Evolutionary conservation across 1,139 yeast genomes (phyloP).

Genomic region (Waltiozyma sp.): DNA sequence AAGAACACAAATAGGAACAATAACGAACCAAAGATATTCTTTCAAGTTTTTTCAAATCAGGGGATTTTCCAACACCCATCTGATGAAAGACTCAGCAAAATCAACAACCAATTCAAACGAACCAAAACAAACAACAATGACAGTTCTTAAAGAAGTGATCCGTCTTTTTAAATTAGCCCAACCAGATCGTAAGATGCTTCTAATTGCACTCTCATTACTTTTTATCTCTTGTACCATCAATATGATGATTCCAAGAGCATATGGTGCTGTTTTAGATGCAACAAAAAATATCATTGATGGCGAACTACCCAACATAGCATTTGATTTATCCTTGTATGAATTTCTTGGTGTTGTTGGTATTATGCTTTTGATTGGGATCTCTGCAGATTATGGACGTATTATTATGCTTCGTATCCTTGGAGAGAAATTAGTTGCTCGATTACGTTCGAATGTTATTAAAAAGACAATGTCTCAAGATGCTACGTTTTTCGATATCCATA

Average conservation of each 20-base stretch:
- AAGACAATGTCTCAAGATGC: slow-evolving; percentile 79
- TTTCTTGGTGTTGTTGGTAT: slow-evolving; percentile 40
- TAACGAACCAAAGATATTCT: no score
- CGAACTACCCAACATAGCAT: slow-evolving; percentile 28
- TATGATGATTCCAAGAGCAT: slow-evolving; percentile 70
- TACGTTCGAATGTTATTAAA: slow-evolving; percentile 67
- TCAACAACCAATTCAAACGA: background rate
- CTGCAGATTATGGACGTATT: slow-evolving; percentile 72
- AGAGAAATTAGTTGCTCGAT: slow-evolving; percentile 74
- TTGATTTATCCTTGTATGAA: slow-evolving; percentile 35
- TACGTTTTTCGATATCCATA: slow-evolving; percentile 83
- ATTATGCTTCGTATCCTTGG: slow-evolving; percentile 68
- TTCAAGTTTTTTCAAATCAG: no score
- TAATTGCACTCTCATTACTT: slow-evolving; percentile 50
- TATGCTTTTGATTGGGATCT: slow-evolving; percentile 57
- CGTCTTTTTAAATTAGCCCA: slow-evolving; percentile 39
- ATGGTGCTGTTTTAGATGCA: slow-evolving; percentile 67
- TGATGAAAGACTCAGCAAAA: background rate
- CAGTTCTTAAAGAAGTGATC: slow-evolving; percentile 34
- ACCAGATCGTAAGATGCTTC: slow-evolving; percentile 39
- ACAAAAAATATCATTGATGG: slow-evolving; percentile 33
- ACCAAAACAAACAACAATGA: slow-evolving; percentile 1
- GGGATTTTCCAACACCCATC: slow-evolving; percentile 13
- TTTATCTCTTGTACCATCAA: slow-evolving; percentile 49
- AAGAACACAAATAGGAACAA: no score